Evolutionary conservation across 1,284 basidiomycete genomes (phyloP).

Genomic region (Ganoderma leucocontextum): DNA sequence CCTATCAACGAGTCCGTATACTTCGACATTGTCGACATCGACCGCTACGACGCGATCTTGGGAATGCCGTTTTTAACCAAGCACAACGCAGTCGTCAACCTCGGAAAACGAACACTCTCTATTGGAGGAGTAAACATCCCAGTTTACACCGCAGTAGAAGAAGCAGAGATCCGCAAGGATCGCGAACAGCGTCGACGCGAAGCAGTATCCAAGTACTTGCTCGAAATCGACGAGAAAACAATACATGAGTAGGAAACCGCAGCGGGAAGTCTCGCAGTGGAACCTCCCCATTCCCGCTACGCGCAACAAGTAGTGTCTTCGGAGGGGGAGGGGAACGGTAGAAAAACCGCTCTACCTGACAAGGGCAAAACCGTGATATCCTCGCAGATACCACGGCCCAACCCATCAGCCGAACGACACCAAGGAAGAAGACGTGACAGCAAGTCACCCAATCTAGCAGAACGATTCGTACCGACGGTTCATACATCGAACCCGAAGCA

Average conservation of each 20-base stretch:
- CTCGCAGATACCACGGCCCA: neutral
- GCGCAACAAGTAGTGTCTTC: neutral
- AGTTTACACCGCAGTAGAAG: slow-evolving; percentile 10
- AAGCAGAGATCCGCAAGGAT: neutral
- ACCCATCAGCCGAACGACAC: neutral
- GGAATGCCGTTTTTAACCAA: slow-evolving; percentile 41
- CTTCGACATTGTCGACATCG: slow-evolving; percentile 44
- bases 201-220: no score
- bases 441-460: neutral
- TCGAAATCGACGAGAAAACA: neutral
- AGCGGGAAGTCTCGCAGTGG: slow-evolving; percentile 4
- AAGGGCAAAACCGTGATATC: neutral
- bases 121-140: slow-evolving; percentile 16
- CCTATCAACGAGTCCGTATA: slow-evolving; percentile 15
- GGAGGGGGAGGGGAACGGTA: slow-evolving; percentile 17
- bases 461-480: neutral
- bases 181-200: no score
- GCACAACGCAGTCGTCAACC: slow-evolving; percentile 38
- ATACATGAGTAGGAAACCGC: slow-evolving; percentile 8
- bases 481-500: no score
- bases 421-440: no score
- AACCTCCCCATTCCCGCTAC: slow-evolving; percentile 20
- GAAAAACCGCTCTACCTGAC: neutral
- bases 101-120: slow-evolving; percentile 31
- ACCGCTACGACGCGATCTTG: slow-evolving; percentile 43